Evolutionary conservation across 345 rosid species (phyloP), one percentile per base, ranked within the genome.

Genomic region (Dovyalis caffra): DNA sequence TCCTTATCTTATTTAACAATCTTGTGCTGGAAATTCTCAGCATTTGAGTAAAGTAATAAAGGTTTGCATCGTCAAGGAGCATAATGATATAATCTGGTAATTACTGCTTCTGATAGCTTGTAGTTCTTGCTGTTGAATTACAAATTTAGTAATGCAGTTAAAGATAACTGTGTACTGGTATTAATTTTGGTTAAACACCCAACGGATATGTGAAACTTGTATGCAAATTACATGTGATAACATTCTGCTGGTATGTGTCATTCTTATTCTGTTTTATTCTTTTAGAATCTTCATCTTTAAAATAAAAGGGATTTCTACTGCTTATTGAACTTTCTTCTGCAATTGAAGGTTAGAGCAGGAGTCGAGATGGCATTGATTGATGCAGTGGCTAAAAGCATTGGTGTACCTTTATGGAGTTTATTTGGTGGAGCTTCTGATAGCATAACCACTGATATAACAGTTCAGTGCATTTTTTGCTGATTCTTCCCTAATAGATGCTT

Each of bases 361-460:
- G 75, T 92, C 40, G 99, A 95, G 89, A 92, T 92, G 97, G 97
- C 99, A 23, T 73, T 92, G 85, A 87, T 92, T 72, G 98, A 91
- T 87, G 95, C 98, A 66, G 92, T 79, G 68, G 94, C 97, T 76
- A 89, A 86, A 62, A 89, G 94, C 82, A 79, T 89, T 60, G 82
- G 86, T 61, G 61, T 81, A 64, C 97, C 97, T 16, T 68, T 92
- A 79, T 92, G 97, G 97, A 86, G 87, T 79, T 88, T 92, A 63
- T 95, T 92, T 53, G 99, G 99, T 74, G 99, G 97, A 66, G 88
- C 84, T 81, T 88, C 95, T 12, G 82, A 76, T 77, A 81, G 81
- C 2, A 72, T 95, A 78, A 89, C 87, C 76, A 91, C 99, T 26
- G 97, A 95, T 80, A 95, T 95, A 65, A 92, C 97, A 83, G 97